Conservation (phyloP, 257 asterid genomes). For the Capsicum rhomboideum region DNA sequence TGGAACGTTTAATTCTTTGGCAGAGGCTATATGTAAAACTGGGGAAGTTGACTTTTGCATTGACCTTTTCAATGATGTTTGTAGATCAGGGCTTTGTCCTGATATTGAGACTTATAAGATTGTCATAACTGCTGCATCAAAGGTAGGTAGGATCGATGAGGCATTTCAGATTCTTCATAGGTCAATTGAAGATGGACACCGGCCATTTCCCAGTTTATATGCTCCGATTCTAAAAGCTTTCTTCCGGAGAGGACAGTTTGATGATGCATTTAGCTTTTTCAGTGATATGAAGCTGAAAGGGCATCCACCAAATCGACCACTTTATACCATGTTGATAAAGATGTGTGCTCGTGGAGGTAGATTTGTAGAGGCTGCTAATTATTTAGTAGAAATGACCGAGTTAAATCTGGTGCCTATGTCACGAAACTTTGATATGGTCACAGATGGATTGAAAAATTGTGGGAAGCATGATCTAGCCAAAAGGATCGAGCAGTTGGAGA, state of each 20-base stretch:
- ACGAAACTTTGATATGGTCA: conserved; percentile 79
- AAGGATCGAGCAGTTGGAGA: conserved; percentile 72
- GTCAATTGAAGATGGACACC: conserved; percentile 77
- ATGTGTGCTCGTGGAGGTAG: conserved; percentile 87
- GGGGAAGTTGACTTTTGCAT: conserved; percentile 73
- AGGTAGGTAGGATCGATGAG: conserved; percentile 70
- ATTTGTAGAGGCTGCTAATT: conserved; percentile 89
- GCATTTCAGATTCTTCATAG: conserved; percentile 63
- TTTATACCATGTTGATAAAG: conserved; percentile 80
- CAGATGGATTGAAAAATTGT: conserved; percentile 79
- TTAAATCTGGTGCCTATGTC: conserved; percentile 56
- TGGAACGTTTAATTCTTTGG: conserved; percentile 71
- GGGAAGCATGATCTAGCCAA: conserved; percentile 94
- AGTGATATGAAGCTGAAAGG: conserved; percentile 92
- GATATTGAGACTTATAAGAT: conserved; percentile 59
- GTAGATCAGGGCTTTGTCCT: conserved; percentile 63
- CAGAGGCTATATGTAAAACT: conserved; percentile 60
- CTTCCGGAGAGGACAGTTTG: conserved; percentile 68
- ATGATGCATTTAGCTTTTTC: conserved; percentile 88
- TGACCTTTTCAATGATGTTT: conserved; percentile 62
- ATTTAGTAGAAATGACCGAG: conserved; percentile 92
- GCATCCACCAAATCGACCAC: conserved; percentile 89
- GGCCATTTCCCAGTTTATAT: conserved; percentile 90
- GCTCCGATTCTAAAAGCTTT: conserved; percentile 82
- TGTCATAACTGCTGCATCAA: conserved; percentile 57